Evolutionary conservation across 2,329 filamentous ascomycete species (phyloP).

Genomic region (Hortaea werneckii): DNA sequence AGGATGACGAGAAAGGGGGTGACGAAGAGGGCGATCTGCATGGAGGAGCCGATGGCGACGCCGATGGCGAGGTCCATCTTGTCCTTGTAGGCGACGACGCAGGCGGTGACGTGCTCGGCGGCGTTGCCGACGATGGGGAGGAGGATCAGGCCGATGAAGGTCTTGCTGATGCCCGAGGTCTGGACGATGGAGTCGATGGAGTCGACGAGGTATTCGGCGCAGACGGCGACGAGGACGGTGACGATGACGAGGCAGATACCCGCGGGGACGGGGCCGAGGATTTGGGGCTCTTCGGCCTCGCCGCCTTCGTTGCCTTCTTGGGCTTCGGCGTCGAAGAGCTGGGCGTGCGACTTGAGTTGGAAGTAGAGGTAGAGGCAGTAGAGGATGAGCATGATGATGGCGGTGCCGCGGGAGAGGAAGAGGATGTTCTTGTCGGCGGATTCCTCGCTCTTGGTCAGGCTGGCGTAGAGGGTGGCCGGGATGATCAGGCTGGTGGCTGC

Average conservation of each 20-base stretch:
- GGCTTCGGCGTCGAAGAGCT: constrained; percentile 35
- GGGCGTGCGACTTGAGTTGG: constrained; percentile 42
- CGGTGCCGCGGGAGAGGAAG: constrained; percentile 42
- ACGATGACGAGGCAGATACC: constrained; percentile 37
- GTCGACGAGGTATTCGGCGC: constrained; percentile 45
- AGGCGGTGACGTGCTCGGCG: constrained; percentile 46
- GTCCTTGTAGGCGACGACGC: constrained; percentile 45
- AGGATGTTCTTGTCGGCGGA: constrained; percentile 37
- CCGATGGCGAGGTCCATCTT: constrained; percentile 50
- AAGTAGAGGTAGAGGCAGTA: constrained; percentile 47
- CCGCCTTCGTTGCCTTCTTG: constrained; percentile 22
- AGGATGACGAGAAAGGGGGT: constrained; percentile 48
- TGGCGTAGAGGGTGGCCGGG: constrained; percentile 42
- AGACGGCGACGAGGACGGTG: constrained; percentile 40
- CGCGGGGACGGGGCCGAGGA: constrained; percentile 36
- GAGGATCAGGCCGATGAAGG: constrained; percentile 47
- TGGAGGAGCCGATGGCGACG: constrained; percentile 43
- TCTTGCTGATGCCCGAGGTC: constrained; percentile 42
- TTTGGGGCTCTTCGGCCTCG: constrained; percentile 28
- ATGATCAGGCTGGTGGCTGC: constrained; percentile 45
- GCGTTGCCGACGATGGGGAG: constrained; percentile 49
- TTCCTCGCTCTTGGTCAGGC: constrained; percentile 29
- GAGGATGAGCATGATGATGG: constrained; percentile 44
- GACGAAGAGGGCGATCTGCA: constrained; percentile 49
- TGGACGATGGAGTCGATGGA: constrained; percentile 46